These are phyloP conservation scores for Globisporangium spiculum DNA, from an alignment of 352 stramenopile species.

Conservation along the genomic window DNA sequence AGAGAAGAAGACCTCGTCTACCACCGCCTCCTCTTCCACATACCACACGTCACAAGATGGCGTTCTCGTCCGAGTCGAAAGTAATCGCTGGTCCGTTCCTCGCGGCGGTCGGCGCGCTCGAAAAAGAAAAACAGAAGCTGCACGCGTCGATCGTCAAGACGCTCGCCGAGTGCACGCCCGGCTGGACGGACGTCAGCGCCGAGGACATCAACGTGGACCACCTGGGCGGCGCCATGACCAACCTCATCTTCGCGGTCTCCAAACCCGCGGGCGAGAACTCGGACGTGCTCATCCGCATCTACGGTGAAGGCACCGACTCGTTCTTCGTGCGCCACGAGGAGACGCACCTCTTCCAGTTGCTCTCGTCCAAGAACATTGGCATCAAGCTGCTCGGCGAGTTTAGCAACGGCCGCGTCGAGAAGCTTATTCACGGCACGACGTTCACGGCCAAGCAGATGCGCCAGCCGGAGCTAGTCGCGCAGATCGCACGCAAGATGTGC, in stretches of 20 bases:
- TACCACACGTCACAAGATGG: constrained; percentile 15
- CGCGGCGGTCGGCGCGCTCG: constrained; percentile 43
- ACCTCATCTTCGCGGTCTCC: constrained; percentile 81
- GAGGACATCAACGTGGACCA: constrained; percentile 64
- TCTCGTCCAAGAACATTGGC: constrained; percentile 69
- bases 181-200: constrained; percentile 48
- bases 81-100: constrained; percentile 61
- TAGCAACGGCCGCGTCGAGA: constrained; percentile 69
- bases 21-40: not conserved
- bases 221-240: constrained; percentile 80
- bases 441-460: constrained; percentile 76
- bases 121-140: constrained; percentile 69
- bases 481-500: constrained; percentile 66
- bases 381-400: constrained; percentile 78
- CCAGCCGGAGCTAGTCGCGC: constrained; percentile 33
- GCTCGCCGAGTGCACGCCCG: constrained; percentile 53
- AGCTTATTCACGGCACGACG: constrained; percentile 67
- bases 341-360: constrained; percentile 70
- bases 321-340: constrained; percentile 82
- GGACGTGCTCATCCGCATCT: constrained; percentile 78
- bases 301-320: constrained; percentile 74
- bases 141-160: constrained; percentile 63
- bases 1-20: not conserved
- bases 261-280: constrained; percentile 58
- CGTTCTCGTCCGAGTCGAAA: constrained; percentile 28